Evolutionary conservation across 2,329 filamentous ascomycete genomes (phyloP).

Genomic region (Coniochaeta prunicola): DNA sequence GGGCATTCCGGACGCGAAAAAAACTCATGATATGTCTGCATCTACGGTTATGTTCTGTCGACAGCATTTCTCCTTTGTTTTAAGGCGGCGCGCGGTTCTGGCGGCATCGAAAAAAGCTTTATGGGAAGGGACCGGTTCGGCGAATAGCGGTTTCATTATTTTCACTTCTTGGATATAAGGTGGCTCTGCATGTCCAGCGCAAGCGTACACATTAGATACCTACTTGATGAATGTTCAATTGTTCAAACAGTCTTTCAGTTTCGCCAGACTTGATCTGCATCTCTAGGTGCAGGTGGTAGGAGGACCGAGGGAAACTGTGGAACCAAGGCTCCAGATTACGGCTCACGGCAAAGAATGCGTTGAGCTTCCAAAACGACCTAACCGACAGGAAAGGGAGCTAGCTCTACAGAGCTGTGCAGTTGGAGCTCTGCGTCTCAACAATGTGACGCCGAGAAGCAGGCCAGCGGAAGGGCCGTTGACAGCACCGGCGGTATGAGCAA

Average conservation of each 20-base stretch:
- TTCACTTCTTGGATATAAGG: neutral
- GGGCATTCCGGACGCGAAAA: conserved; percentile 1
- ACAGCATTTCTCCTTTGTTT: neutral
- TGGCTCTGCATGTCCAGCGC: neutral
- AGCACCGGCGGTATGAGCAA: neutral
- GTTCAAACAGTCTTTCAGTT: neutral
- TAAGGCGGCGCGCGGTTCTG: neutral
- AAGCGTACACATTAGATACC: neutral
- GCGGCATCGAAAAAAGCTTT: conserved; percentile 1
- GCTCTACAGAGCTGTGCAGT: neutral
- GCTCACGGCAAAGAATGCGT: no score
- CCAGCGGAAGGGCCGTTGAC: neutral
- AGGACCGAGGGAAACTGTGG: neutral
- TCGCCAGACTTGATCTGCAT: neutral
- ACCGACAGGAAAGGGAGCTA: no score
- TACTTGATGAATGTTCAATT: neutral
- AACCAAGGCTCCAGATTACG: neutral
- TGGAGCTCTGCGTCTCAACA: neutral
- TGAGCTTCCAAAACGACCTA: no score
- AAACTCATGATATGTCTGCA: neutral
- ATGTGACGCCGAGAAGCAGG: neutral
- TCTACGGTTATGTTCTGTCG: neutral
- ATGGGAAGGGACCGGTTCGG: neutral
- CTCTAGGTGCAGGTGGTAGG: neutral
- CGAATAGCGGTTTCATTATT: neutral